Evolutionary conservation across 2,329 filamentous ascomycete species (phyloP), one percentile per base, ranked within the genome.

Genomic region (Fusarium longipes): DNA sequence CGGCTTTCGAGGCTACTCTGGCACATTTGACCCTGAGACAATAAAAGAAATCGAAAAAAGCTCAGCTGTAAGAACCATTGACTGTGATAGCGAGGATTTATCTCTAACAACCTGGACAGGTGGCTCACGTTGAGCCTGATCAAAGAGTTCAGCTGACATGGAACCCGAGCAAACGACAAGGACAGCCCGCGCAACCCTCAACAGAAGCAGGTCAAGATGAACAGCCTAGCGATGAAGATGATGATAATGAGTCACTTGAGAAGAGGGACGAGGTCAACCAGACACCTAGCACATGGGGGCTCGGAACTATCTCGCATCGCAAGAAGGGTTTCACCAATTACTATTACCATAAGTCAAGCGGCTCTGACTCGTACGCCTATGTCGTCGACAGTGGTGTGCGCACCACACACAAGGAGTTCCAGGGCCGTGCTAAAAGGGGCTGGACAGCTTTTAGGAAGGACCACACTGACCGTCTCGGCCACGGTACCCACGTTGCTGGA

Each of bases 361-460:
- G 72, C 3, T 29, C 54, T 50, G 82, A 82, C 30, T 85, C 86
- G 65, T 89, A 84, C 24, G 84, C 82, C 45, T 91, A 86, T 74
- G 76, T 91, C n/a, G 83, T 91, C 39, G 88, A 91, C 75, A 89
- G 87, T 8, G 88, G 88, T 70, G 85, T 91, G 69, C 78, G 79
- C 38, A 77, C 77, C 27, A 80, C 81, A 4, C 88, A 91, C 76
- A 67, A 73, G 35, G 82, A 87, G 73, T 87, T 85, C 67, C 78
- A 82, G 70, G 83, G 82, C 36, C 83, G 86, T 39, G 86, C 85
- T n/a, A 77, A 45, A 29, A 35, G 52, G 15, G 72, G 58, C 25
- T 77, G 56, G 61, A 74, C 70, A 24, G 73, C 69, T 12, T 77
- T 68, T 50, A 57, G 53, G 24, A 70, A 58, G 39, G 70, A 75